Conservation (phyloP, 106 monocot genomes). For the Allium sativum region DNA sequence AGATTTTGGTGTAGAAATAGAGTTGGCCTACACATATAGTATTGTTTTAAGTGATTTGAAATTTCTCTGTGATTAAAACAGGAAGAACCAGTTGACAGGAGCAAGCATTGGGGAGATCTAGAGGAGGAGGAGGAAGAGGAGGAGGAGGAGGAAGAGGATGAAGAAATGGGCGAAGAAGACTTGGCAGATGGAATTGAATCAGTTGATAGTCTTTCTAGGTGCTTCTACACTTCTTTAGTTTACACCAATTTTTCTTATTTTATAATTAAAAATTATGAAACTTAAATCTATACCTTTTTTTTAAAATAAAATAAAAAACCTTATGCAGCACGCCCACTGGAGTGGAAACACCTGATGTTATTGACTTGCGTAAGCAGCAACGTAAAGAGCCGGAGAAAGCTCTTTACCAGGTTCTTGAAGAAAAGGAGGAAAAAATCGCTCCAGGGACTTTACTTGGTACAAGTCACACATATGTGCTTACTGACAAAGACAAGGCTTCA, state of each 20-base stretch:
- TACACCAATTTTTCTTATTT: neutral
- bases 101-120: constrained; percentile 98
- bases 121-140: constrained; percentile 98
- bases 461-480: constrained; percentile 77
- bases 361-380: constrained; percentile 96
- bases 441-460: constrained; percentile 87
- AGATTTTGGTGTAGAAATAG: too few relatives aligned
- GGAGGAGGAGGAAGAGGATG: constrained; percentile 88
- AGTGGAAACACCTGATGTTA: constrained; percentile 98
- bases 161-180: constrained; percentile 72
- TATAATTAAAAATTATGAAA: neutral
- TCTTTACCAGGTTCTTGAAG: constrained; percentile 93
- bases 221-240: neutral
- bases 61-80: constrained; percentile 6
- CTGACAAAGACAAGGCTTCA: constrained; percentile 68
- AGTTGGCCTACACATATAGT: too few relatives aligned
- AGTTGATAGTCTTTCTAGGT: constrained; percentile 97
- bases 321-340: constrained; percentile 85
- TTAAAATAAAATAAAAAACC: too few relatives aligned
- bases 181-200: constrained; percentile 91
- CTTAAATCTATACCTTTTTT: neutral
- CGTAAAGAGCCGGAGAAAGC: constrained; percentile 92
- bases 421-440: constrained; percentile 95
- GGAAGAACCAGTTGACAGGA: constrained; percentile 96
- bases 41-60: too few relatives aligned